Evolutionary conservation across 148 eudicot genomes (phyloP), one percentile per base, ranked within the genome.

Genomic region (Pouteria glomerata): DNA sequence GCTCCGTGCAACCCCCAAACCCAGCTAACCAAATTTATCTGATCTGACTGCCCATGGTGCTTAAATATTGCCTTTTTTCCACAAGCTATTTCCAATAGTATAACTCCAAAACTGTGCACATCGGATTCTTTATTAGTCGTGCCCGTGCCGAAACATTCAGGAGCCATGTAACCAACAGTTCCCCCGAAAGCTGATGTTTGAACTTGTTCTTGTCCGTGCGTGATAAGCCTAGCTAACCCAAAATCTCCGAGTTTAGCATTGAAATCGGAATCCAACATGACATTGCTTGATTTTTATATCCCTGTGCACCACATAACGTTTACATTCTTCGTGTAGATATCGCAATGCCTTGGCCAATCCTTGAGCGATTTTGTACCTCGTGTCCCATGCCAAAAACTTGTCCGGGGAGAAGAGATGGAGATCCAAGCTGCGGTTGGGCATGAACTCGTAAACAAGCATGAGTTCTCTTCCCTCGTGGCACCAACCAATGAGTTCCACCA

Each of bases 351-450:
- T 58, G 57, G 77, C 77, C 58, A 74, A 58, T n/a, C 58, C 64
- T 67, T 34, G 56, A 15, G 72, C 77, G 1, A 74, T 67, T 68
- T 33, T 74, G 15, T 41, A 74, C 51, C 77, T 74, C 18, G 33
- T 30, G 21, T 0, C n/a, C 77, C 77, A 74, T 14, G 13, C 23
- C 52, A 66, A 57, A 48, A 47, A 23, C 51, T 16, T 47, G 14
- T 58, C 58, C 1, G 12, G 41, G 34, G 15, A 21, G 33, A 57
- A 74, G 18, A 74, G 66, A 58, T 74, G 77, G 27, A 39, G 14
- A 67, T 74, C 78, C 59, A 75, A 68, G 51, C 78, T 75, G 33
- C 78, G 13, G n/a, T n/a, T n/a, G n/a, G n/a, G n/a, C n/a, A n/a
- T n/a, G n/a, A n/a, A n/a, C n/a, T n/a, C n/a, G n/a, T 75, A 75